Base-by-base conservation (phyloP, 2,329 filamentous ascomycete species). In the Lachnellula subtilissima region DNA sequence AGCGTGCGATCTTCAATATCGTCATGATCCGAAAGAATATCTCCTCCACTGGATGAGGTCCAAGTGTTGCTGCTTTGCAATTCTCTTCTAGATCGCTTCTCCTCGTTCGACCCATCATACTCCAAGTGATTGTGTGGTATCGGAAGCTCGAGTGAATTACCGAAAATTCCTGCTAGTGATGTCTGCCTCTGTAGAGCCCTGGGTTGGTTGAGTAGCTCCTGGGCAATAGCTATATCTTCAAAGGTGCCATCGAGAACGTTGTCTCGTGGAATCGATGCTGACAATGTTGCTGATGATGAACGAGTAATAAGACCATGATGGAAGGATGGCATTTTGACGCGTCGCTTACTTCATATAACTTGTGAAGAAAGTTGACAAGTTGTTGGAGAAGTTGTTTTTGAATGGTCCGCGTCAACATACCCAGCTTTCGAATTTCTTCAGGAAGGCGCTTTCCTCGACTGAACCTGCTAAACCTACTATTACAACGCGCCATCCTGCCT, bases 1-100 rank as follows among this genome's bases (percentile, higher is more conserved):
- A 70, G 64, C 1, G 71, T 67, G 32, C 81, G 74, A 52, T 79
- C 75, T 37, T 78, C 75, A 15, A 77, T 67, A 32, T 78, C 77
- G 42, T 82, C 80, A 4, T 71, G 71, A 52, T 83, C 79, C 19
- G 74, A 76, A 35, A 76, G 65, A 15, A 76, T 12, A 11, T 32
- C 65, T 2, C 74, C 77, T 35, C 80, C 80, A 40, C 76, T 78
- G 54, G 77, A 82, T 43, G 78, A 80, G 17, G 80, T 79, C 83
- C 83, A 85, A 3, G 80, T 84, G 43, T 75, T 77, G 65, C 78
- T 83, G 60, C 59, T 65, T 14, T 50, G 56, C 23, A 57, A 45
- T 12, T 43, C 53, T 43, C 64, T 54, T 15, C 61, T 58, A 37
- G 48, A 50, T 35, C 43, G 51, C 52, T 14, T 50, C 39, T 17